Evolutionary conservation across 78 protist species (phyloP), one percentile per base, ranked within the genome.

Genomic region (Cavenderia fasciculata): DNA sequence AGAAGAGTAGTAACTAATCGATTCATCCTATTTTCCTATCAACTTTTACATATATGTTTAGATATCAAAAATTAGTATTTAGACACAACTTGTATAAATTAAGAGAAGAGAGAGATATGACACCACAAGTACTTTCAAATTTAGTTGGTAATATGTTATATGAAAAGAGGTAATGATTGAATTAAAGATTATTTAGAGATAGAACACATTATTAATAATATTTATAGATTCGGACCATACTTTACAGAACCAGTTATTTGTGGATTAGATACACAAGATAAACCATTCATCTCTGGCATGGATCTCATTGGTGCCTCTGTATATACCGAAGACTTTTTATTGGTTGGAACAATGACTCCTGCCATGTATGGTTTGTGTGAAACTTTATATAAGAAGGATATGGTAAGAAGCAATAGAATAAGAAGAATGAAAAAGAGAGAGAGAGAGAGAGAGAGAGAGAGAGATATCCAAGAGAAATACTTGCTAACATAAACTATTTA

Each of bases 241-340:
- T 97, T 98, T 61, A 51, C 86, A 2, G 98, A 97, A 89, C 99
- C 99, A 18, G 87, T 98, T 18, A 84, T 98, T 23, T 97, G 96
- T 19, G 99, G 99, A 34, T 77, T 98, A 11, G 97, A 95, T 29
- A 57, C 46, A 18, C 79, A 95, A 18, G 86, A 86, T 85, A 85
- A 88, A 62, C 99, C 99, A 31, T 97, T 56, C 77, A 57, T 97
- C 38, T 73, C 71, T 72, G 84, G 92, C 44, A 88, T 61, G 46
- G 99, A 98, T 78, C 69, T 96, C 21, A 95, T 98, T 68, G 99
- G 99, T 66, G 97, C 98, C 25, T 74, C 62, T 7, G 74, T 54
- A 19, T n/a, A 41, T 4, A 66, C 99, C 27, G 65, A 84, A 29
- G 97, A 95, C 76, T 98, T 97, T 82, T 95, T 95, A 11, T 93